A percentile compares a stretch with the other conserved stretches of the same genome.
Evolutionary conservation across 371 early-diverging fungal genomes (phyloP).

Genomic region (Capillidium heterosporum): DNA sequence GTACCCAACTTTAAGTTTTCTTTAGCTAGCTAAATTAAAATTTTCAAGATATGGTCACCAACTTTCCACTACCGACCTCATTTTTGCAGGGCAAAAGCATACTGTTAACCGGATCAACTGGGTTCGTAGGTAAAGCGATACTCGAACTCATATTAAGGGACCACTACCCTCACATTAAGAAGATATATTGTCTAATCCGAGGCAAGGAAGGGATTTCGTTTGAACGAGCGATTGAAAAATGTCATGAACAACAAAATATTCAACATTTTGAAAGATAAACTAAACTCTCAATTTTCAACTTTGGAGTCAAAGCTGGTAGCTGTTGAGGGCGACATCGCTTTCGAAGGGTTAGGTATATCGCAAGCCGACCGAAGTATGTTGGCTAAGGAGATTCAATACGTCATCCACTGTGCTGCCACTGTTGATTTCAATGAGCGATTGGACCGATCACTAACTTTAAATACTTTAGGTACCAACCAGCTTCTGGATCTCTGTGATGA

Average conservation of each 20-base stretch:
- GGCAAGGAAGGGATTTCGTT: conserved; percentile 11
- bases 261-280: conserved; percentile 12
- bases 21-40: too few species aligned
- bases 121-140: conserved; percentile 39
- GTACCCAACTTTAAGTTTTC: too few species aligned
- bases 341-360: conserved; percentile 24
- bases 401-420: conserved; percentile 36
- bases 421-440: conserved; percentile 30
- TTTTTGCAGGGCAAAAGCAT: conserved; percentile 16
- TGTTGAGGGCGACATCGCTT: conserved; percentile 25
- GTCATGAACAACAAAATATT: conserved; percentile 14
- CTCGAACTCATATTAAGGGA: conserved; percentile 28
- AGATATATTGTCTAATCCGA: conserved; percentile 13
- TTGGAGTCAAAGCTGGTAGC: conserved; percentile 27
- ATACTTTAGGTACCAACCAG: conserved; percentile 28
- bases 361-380: conserved; percentile 20
- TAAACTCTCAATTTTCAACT: conserved; percentile 9
- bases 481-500: conserved; percentile 26
- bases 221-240: conserved; percentile 13
- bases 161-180: conserved; percentile 1
- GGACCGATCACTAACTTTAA: conserved; percentile 19
- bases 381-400: conserved; percentile 19
- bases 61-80: conserved; percentile 9
- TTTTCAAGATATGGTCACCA: not conserved
- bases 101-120: conserved; percentile 37